Evolutionary conservation across 305 asterid genomes (phyloP).

Genomic region (Fraxinus platypoda): DNA sequence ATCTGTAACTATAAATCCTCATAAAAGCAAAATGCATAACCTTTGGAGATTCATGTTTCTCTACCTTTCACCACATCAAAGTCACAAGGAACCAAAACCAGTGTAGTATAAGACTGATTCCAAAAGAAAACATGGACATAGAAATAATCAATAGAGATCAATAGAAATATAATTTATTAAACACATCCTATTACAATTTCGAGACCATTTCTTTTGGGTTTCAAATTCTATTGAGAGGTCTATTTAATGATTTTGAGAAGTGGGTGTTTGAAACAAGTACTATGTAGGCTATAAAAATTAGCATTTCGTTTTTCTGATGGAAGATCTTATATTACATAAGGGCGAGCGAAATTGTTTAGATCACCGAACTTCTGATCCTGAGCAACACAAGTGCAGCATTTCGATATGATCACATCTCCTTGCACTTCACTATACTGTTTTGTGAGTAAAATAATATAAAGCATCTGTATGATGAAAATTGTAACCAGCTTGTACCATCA

Average conservation of each 20-base stretch:
- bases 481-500: background rate
- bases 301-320: background rate
- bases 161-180: background rate
- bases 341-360: background rate
- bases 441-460: background rate
- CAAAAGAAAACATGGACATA: background rate
- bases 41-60: conserved; percentile 96
- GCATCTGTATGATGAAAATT: background rate
- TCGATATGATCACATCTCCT: background rate
- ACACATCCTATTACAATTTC: background rate
- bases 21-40: conserved; percentile 95
- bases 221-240: background rate
- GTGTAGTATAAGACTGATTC: background rate
- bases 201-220: background rate
- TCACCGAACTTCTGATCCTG: background rate
- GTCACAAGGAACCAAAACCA: conserved; percentile 71
- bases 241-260: background rate
- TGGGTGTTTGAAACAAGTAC: background rate
- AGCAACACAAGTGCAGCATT: background rate
- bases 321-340: background rate
- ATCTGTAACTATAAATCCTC: conserved; percentile 82
- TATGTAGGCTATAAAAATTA: background rate
- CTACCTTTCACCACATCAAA: conserved; percentile 92
- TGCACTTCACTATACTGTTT: background rate
- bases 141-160: background rate